Conservation (phyloP, 2,329 filamentous ascomycete genomes). For the Fusarium vanettenii region DNA sequence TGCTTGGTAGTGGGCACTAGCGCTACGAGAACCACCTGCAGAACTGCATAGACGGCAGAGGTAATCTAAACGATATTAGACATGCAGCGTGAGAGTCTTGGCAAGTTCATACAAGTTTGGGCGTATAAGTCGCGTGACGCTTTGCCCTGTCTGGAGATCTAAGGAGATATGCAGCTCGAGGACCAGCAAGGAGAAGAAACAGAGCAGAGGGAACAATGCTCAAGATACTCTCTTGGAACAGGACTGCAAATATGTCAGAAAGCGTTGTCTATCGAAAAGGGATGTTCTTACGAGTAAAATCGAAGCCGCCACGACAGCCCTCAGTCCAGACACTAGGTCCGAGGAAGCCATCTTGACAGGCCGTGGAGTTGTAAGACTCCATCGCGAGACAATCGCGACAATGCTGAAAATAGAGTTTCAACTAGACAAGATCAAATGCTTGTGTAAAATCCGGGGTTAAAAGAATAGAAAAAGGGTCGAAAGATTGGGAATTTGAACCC, state of each 20-base stretch:
- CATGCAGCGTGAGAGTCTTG: background rate
- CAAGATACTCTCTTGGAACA: constrained; percentile 47
- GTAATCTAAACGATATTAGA: constrained; percentile 30
- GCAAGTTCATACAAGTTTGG: constrained; percentile 38
- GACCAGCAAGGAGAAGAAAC: constrained; percentile 39
- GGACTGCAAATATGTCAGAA: constrained; percentile 38
- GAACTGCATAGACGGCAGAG: constrained; percentile 35
- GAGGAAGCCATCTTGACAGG: constrained; percentile 45
- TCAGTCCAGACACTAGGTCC: constrained; percentile 44
- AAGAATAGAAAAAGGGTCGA: background rate
- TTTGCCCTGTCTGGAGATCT: constrained; percentile 39
- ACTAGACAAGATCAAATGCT: background rate
- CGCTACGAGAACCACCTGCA: constrained; percentile 43
- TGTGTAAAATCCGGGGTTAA: background rate
- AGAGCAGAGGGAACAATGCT: constrained; percentile 38
- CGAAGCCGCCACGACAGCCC: constrained; percentile 47
- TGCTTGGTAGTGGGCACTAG: constrained; percentile 40
- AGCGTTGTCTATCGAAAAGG: fast-evolving
- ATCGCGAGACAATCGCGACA: constrained; percentile 6
- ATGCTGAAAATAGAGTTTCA: background rate
- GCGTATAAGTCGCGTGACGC: constrained; percentile 40
- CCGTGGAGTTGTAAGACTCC: constrained; percentile 41
- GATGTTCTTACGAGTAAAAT: constrained; percentile 43
- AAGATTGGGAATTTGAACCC: background rate
- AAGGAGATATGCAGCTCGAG: constrained; percentile 40